These are phyloP conservation scores for Cryphonectria japonica DNA, from an alignment of 2,329 filamentous ascomycete genomes.

Conservation along the genomic window DNA sequence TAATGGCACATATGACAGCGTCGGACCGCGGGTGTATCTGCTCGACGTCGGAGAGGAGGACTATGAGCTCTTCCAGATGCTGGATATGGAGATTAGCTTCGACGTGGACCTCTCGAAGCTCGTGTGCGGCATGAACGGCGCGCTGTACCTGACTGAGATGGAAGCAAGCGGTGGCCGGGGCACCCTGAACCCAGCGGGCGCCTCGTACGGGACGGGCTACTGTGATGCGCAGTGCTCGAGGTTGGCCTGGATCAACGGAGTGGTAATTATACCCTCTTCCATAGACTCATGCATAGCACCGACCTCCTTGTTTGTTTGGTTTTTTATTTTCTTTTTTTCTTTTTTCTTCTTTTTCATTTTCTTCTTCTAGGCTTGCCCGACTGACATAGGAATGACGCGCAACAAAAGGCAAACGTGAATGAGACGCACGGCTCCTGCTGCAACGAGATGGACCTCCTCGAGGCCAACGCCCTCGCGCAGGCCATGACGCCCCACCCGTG, in stretches of 20 bases:
- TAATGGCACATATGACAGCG: constrained; percentile 10
- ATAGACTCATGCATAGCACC: not conserved
- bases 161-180: constrained; percentile 61
- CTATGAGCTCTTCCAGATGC: constrained; percentile 62
- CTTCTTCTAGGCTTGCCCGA: too few relatives aligned
- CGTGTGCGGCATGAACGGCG: constrained; percentile 68
- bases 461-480: constrained; percentile 62
- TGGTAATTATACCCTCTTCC: constrained; percentile 35
- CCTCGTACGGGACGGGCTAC: constrained; percentile 64
- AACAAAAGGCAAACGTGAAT: constrained; percentile 55
- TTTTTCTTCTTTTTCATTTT: too few relatives aligned
- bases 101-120: constrained; percentile 67
- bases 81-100: constrained; percentile 66
- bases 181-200: constrained; percentile 57
- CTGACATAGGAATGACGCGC: too few relatives aligned
- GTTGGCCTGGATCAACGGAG: constrained; percentile 48
- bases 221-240: constrained; percentile 61
- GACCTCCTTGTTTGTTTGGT: too few relatives aligned
- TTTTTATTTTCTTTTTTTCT: too few relatives aligned
- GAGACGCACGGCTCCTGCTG: constrained; percentile 63
- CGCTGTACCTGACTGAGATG: constrained; percentile 68
- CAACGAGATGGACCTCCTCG: constrained; percentile 70
- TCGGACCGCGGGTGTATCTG: constrained; percentile 56
- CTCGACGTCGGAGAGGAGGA: constrained; percentile 54
- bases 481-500: constrained; percentile 65